Percentiles rank a stretch among this genome's conserved stretches.
phyloP scores from a whole-genome alignment of 1,284 basidiomycete genomes.

The Trichosporon coremiiforme region DNA sequence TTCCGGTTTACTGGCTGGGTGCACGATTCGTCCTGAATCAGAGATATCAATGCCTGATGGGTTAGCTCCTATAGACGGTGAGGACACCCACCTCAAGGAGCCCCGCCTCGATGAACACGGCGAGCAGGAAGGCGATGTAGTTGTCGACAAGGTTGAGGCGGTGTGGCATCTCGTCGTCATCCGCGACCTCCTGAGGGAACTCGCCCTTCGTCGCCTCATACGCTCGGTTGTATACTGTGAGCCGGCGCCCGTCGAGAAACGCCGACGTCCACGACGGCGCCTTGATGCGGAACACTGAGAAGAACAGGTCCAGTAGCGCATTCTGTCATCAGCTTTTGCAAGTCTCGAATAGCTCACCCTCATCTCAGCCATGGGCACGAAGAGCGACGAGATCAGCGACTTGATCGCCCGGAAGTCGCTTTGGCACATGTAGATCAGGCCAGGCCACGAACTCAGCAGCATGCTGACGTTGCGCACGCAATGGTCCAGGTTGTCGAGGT shows the following conservation, averaged over 20 bases:
- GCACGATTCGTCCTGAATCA: slow-evolving; percentile 71
- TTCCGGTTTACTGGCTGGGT: slow-evolving; percentile 70
- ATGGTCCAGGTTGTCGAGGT: slow-evolving; percentile 74
- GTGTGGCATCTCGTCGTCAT: slow-evolving; percentile 60
- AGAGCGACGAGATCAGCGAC: slow-evolving; percentile 79
- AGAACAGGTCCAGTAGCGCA: slow-evolving; percentile 89
- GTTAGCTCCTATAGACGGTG: slow-evolving; percentile 37
- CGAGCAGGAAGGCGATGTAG: slow-evolving; percentile 84
- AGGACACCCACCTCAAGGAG: slow-evolving; percentile 73
- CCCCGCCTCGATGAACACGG: slow-evolving; percentile 83
- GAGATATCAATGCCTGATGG: slow-evolving; percentile 72
- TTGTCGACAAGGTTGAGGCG: slow-evolving; percentile 85
- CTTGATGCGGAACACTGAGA: slow-evolving; percentile 88
- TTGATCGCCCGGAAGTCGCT: slow-evolving; percentile 81
- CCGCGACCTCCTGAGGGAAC: slow-evolving; percentile 38
- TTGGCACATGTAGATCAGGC: slow-evolving; percentile 92
- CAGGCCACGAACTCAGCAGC: slow-evolving; percentile 90
- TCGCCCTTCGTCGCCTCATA: slow-evolving; percentile 42
- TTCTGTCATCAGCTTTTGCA: slow-evolving; percentile 65
- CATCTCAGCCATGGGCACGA: slow-evolving; percentile 82
- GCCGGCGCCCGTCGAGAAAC: slow-evolving; percentile 78
- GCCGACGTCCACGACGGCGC: slow-evolving; percentile 86
- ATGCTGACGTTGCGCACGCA: slow-evolving; percentile 77
- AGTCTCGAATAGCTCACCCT: too few species aligned
- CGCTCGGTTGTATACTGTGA: slow-evolving; percentile 62